A percentile compares a stretch with the other conserved stretches of the same genome.
These are phyloP conservation scores for Fistulifera pelliculosa DNA, from an alignment of 108 stramenopile genomes.

Conservation along the genomic window DNA sequence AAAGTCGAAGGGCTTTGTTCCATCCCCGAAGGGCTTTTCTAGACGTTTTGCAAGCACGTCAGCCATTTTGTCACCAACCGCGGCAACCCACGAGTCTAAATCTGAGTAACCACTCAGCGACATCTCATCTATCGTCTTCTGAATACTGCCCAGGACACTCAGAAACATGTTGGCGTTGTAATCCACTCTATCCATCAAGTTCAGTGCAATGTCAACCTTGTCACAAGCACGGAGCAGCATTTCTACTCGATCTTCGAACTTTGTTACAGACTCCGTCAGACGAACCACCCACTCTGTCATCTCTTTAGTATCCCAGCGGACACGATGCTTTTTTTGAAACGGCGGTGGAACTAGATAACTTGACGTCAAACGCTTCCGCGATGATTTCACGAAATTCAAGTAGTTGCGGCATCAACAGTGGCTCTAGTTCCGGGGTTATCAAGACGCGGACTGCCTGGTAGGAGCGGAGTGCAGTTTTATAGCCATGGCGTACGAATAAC, in stretches of 20 bases:
- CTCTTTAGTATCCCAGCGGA: constrained; percentile 73
- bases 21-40: constrained; percentile 55
- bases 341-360: constrained; percentile 43
- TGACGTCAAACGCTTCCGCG: constrained; percentile 74
- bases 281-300: constrained; percentile 75
- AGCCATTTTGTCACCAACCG: constrained; percentile 57
- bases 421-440: constrained; percentile 63
- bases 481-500: constrained; percentile 77
- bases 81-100: constrained; percentile 58
- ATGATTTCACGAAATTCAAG: constrained; percentile 60
- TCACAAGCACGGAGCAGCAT: constrained; percentile 58
- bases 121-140: constrained; percentile 89
- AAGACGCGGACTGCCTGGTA: constrained; percentile 68
- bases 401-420: constrained; percentile 70
- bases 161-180: constrained; percentile 53
- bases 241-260: constrained; percentile 79
- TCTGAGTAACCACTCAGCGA: constrained; percentile 73
- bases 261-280: constrained; percentile 79
- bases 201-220: constrained; percentile 52
- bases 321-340: constrained; percentile 56
- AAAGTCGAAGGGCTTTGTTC: constrained; percentile 35
- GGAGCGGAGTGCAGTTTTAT: constrained; percentile 83
- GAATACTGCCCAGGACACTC: constrained; percentile 58
- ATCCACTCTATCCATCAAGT: constrained; percentile 35
- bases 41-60: constrained; percentile 55